phyloP scores from a whole-genome alignment of 805 yeast species.

The Cyberlindnera meyerae region DNA sequence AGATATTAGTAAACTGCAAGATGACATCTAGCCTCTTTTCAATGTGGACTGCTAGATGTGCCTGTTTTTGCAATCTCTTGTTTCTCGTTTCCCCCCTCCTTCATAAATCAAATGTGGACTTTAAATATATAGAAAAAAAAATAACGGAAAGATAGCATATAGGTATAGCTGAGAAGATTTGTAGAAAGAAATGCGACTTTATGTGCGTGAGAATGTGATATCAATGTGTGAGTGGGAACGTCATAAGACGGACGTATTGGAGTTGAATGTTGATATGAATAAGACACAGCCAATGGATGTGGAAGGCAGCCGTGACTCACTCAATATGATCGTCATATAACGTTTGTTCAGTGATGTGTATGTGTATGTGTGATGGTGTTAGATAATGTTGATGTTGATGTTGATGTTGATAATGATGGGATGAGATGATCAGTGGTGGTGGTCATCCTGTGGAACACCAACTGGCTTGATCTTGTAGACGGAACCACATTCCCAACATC shows the following conservation, averaged over 20 bases:
- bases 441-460: conserved; percentile 70
- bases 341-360: neutral
- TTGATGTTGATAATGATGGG: neutral
- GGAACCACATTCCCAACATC: conserved; percentile 99
- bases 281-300: too few relatives aligned
- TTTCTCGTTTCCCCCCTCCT: neutral
- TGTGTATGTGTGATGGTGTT: conserved; percentile 2
- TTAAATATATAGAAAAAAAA: too few relatives aligned
- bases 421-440: conserved; percentile 25
- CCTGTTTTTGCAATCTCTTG: neutral
- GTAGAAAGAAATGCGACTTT: conserved; percentile 10
- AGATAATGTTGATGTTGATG: neutral
- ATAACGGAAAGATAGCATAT: neutral
- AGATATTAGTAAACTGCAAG: neutral
- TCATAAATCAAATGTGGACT: too few relatives aligned
- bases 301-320: too few relatives aligned
- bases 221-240: too few relatives aligned
- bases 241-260: too few relatives aligned
- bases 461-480: conserved; percentile 85
- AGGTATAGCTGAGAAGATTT: conserved; percentile 4
- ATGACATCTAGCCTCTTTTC: too few relatives aligned
- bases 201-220: too few relatives aligned
- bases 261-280: too few relatives aligned
- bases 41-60: neutral
- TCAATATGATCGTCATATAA: too few relatives aligned